Percentiles rank a stretch among this genome's conserved stretches.
phyloP scores from a whole-genome alignment of 441 rosid genomes.

The Macaranga tanarius region DNA sequence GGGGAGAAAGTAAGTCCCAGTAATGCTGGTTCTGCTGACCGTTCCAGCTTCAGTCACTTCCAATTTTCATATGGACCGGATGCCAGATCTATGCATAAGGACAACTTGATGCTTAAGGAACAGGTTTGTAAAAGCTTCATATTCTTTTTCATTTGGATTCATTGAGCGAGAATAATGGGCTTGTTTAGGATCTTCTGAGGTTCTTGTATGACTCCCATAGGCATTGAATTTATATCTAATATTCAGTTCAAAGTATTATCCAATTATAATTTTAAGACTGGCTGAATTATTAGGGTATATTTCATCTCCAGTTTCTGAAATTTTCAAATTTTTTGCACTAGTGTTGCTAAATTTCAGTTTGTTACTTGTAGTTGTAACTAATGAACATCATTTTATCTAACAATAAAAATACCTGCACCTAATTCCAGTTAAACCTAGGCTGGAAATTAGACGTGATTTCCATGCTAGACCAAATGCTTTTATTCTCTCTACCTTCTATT shows the following conservation, averaged over 20 bases:
- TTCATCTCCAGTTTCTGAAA: not conserved
- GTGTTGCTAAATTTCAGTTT: not conserved
- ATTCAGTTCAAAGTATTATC: not conserved
- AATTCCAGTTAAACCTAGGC: not conserved
- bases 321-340: no score
- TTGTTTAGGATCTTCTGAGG: not conserved
- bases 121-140: conserved; percentile 47
- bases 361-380: not conserved
- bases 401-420: not conserved
- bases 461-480: not conserved
- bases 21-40: conserved; percentile 24
- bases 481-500: not conserved
- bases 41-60: conserved; percentile 33
- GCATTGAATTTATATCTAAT: not conserved
- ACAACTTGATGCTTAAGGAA: conserved; percentile 37
- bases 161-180: not conserved
- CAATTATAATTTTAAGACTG: not conserved
- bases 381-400: not conserved
- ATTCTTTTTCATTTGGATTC: not conserved
- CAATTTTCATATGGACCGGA: conserved; percentile 36
- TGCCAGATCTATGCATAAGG: conserved; percentile 42
- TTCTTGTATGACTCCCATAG: not conserved
- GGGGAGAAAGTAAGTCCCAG: conserved; percentile 38
- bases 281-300: not conserved
- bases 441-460: not conserved